These are phyloP conservation scores for Chaetomium olivaceum DNA, from an alignment of 2,329 filamentous ascomycete species.

Conservation along the genomic window DNA sequence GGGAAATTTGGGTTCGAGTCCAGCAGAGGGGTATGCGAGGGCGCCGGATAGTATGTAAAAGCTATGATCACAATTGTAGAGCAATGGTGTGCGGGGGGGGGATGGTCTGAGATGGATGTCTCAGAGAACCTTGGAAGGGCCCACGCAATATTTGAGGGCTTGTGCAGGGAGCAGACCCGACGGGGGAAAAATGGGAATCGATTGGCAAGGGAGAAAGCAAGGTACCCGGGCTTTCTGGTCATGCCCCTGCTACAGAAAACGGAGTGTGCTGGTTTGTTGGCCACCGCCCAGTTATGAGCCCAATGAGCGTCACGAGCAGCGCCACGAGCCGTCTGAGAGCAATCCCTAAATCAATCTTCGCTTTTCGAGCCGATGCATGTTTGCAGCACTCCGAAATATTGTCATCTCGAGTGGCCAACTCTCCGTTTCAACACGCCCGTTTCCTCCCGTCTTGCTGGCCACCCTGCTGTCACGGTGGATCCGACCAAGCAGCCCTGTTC, in stretches of 20 bases:
- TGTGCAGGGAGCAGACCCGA: constrained; percentile 18
- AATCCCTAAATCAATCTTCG: not conserved
- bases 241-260: not conserved
- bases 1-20: not conserved
- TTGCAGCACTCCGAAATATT: not conserved
- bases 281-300: not conserved
- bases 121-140: constrained; percentile 18
- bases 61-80: constrained; percentile 1
- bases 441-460: not conserved
- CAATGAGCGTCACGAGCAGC: not conserved
- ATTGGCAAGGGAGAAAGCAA: constrained; percentile 28
- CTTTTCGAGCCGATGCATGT: not conserved
- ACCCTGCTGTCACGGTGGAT: not conserved
- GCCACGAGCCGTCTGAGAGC: not conserved
- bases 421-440: constrained; percentile 6
- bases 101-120: constrained; percentile 24
- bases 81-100: constrained; percentile 20
- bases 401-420: not conserved
- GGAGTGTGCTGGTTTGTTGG: not conserved
- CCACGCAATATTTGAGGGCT: constrained; percentile 27
- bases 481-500: not conserved
- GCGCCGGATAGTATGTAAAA: not conserved
- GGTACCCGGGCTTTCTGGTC: constrained; percentile 26
- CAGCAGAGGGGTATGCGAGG: constrained; percentile 2
- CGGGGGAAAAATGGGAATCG: constrained; percentile 20